phyloP scores from a whole-genome alignment of 2,329 filamentous ascomycete species.

The Pestalotiopsis sp. region DNA sequence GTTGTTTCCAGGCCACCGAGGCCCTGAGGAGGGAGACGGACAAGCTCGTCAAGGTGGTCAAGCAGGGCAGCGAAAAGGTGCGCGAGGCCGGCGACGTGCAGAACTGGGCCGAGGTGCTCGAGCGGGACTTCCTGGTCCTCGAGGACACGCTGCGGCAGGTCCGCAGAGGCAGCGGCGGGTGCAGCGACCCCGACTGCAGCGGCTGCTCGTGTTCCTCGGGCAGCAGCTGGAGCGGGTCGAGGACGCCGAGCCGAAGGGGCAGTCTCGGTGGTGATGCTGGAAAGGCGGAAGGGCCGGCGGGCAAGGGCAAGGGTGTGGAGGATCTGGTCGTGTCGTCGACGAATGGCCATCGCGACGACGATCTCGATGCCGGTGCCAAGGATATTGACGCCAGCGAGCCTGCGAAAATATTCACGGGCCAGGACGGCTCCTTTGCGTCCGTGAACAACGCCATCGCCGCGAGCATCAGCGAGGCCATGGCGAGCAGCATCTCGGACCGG shows the following conservation, averaged over 20 bases:
- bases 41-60: conserved; percentile 65
- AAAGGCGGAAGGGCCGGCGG: conserved; percentile 30
- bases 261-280: conserved; percentile 31
- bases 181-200: conserved; percentile 16
- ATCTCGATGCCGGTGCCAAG: neutral
- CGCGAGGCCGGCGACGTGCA: conserved; percentile 83
- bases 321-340: conserved; percentile 3
- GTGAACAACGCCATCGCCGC: conserved; percentile 29
- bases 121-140: conserved; percentile 65
- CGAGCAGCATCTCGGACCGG: conserved; percentile 25
- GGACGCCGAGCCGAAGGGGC: conserved; percentile 27
- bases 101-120: conserved; percentile 86
- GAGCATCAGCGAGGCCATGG: conserved; percentile 33
- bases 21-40: conserved; percentile 66
- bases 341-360: neutral
- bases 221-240: conserved; percentile 30
- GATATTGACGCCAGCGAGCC: conserved; percentile 11
- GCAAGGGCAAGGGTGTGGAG: conserved; percentile 15
- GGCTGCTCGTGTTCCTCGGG: conserved; percentile 26
- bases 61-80: conserved; percentile 63
- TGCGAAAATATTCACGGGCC: neutral
- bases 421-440: conserved; percentile 9
- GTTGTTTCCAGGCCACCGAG: conserved; percentile 47
- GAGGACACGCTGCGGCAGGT: conserved; percentile 67
- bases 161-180: conserved; percentile 28